Percentiles rank a stretch among this genome's conserved stretches.
These are phyloP conservation scores for Ogataea pini DNA, from an alignment of 805 yeast genomes.

Conservation along the genomic window DNA sequence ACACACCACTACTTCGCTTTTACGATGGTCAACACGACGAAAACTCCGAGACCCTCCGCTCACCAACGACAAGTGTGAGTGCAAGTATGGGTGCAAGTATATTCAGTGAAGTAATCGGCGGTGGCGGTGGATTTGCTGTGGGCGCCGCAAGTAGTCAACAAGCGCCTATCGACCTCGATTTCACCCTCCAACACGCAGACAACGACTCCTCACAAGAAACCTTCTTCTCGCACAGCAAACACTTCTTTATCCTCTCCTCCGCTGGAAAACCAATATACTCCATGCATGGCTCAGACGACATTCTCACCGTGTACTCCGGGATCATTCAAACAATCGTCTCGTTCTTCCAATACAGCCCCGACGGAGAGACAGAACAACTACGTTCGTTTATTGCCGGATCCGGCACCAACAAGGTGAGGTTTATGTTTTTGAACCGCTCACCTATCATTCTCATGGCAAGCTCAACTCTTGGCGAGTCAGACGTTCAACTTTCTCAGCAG, in stretches of 20 bases:
- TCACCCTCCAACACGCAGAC: constrained; percentile 30
- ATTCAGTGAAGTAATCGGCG: background rate
- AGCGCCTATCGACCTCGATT: constrained; percentile 25
- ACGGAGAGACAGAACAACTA: constrained; percentile 38
- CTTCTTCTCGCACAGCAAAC: constrained; percentile 51
- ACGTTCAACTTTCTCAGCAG: constrained; percentile 57
- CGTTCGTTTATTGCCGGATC: constrained; percentile 52
- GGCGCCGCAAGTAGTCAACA: background rate
- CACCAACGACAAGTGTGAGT: constrained; percentile 13
- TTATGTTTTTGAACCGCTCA: constrained; percentile 59
- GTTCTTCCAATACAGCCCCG: constrained; percentile 54
- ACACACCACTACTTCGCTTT: constrained; percentile 8
- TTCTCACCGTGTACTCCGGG: constrained; percentile 72
- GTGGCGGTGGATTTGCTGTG: too few relatives aligned
- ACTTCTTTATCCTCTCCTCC: constrained; percentile 73
- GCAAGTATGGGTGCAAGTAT: constrained; percentile 21
- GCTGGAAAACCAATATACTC: constrained; percentile 92
- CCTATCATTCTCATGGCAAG: constrained; percentile 79
- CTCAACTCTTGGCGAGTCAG: constrained; percentile 55
- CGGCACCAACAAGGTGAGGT: constrained; percentile 41
- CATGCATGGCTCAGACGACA: constrained; percentile 68
- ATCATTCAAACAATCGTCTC: constrained; percentile 77
- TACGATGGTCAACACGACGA: too few relatives aligned
- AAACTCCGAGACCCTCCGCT: too few relatives aligned
- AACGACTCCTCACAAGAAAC: constrained; percentile 27